phyloP scores from a whole-genome alignment of 2,329 filamentous ascomycete species.

The Curvularia hawaiiensis region DNA sequence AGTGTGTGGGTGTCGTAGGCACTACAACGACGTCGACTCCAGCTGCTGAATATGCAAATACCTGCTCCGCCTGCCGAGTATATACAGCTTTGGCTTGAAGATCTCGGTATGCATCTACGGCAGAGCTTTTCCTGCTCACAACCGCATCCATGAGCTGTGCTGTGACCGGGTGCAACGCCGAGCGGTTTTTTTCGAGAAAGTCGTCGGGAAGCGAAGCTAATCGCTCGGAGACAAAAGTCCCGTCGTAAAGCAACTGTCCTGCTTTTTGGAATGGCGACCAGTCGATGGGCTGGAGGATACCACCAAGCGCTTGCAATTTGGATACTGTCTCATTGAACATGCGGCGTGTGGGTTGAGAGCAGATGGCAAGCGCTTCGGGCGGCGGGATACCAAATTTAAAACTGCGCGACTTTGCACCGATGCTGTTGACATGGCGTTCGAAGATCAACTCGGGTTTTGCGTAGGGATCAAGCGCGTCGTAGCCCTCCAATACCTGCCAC shows the following conservation, averaged over 20 bases:
- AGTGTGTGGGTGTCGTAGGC: constrained; percentile 57
- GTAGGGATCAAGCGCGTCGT: constrained; percentile 58
- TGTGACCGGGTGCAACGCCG: constrained; percentile 58
- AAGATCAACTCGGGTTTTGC: constrained; percentile 51
- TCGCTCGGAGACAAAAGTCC: constrained; percentile 63
- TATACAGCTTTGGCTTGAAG: constrained; percentile 40
- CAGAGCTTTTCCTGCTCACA: constrained; percentile 33
- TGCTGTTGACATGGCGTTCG: constrained; percentile 43
- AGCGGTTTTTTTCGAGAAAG: constrained; percentile 38
- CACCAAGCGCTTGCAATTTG: constrained; percentile 36
- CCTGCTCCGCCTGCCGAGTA: constrained; percentile 38
- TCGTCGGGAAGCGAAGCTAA: constrained; percentile 49
- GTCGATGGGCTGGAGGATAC: constrained; percentile 37
- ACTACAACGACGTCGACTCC: constrained; percentile 52
- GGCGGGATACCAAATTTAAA: constrained; percentile 59
- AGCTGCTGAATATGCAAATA: constrained; percentile 32
- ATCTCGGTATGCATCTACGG: constrained; percentile 42
- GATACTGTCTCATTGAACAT: constrained; percentile 40
- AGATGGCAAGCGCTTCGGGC: constrained; percentile 50
- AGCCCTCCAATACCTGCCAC: constrained; percentile 54
- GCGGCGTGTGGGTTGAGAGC: constrained; percentile 48
- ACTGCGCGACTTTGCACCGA: constrained; percentile 41
- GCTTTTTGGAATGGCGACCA: constrained; percentile 56
- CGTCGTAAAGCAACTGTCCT: constrained; percentile 61
- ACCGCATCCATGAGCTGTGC: constrained; percentile 48